Base-by-base conservation (phyloP, 2,329 filamentous ascomycete genomes). In the Aurifilum marmelostoma region DNA sequence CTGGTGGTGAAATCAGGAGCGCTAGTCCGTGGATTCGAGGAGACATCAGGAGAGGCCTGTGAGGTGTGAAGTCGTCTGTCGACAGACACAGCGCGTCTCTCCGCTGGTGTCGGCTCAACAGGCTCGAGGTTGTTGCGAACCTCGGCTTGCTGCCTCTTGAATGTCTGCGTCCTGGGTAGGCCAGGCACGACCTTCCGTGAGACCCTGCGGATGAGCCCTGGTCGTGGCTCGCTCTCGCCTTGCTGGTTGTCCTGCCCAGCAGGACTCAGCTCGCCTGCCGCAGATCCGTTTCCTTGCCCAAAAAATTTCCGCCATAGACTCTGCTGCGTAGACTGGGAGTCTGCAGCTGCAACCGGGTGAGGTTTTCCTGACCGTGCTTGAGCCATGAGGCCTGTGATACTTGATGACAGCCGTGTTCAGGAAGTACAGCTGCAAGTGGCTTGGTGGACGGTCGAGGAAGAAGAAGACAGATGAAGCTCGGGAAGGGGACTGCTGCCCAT, bases 71-170 rank as follows among this genome's bases (percentile, higher is more conserved):
- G 69, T 52, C 83, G 83, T 65, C 86, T 81, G 74, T 89, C 91
- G 61, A 88, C 84, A 11, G 92, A 95, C 18, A 89, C 83, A 14
- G 92, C 89, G 75, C 93, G 88, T 73, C 92, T 88, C 79, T 94
- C 92, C 52, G 87, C 86, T 34, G 84, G 80, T 41, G 88, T 87
- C 7, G 87, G 85, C 62, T 89, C 83, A 56, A 89, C 84, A 59
- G 92, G 89, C 69, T 91, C 84, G 66, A 97, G 83, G 75, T 89
- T 90, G 74, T 92, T 88, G 73, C 93, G 87, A 72, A 88, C 86
- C 79, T 97, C 94, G 37, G 93, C 95, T 77, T 92, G 87, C 78
- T 95, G 93, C 74, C 94, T 88, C 79, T 90, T 91, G 80, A 97
- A 94, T 0, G 93, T 97, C 74, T 91, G 88, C 5, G 89, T 84